These are phyloP conservation scores for Ilyonectria robusta DNA, from an alignment of 2,329 filamentous ascomycete species.

Conservation along the genomic window DNA sequence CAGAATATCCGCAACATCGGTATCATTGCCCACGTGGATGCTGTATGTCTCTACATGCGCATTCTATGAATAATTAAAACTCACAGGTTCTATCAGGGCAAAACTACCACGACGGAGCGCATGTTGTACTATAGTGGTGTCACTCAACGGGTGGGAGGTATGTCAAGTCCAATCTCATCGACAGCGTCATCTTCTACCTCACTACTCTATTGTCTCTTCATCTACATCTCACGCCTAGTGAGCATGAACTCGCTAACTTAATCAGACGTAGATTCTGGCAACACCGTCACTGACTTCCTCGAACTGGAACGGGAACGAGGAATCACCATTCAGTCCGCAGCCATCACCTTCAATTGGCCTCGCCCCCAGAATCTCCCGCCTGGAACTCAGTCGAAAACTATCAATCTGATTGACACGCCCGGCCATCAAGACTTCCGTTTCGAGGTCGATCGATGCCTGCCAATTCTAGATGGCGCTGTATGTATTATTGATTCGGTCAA, in stretches of 20 bases:
- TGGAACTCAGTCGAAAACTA: conserved; percentile 70
- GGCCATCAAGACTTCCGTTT: conserved; percentile 98
- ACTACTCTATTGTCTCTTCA: background rate
- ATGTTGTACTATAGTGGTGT: conserved; percentile 98
- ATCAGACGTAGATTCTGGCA: conserved; percentile 92
- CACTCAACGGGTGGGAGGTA: conserved; percentile 85
- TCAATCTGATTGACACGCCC: conserved; percentile 96
- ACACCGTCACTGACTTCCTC: conserved; percentile 96
- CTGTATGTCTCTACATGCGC: conserved; percentile 61
- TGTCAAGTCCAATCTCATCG: conserved; percentile 39
- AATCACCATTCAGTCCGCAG: conserved; percentile 97
- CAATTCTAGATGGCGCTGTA: conserved; percentile 90
- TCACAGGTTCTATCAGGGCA: conserved; percentile 69
- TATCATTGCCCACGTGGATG: conserved; percentile 99
- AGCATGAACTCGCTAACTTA: conserved; percentile 19
- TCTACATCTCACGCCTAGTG: background rate
- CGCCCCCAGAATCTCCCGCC: conserved; percentile 63
- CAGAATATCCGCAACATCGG: conserved; percentile 90
- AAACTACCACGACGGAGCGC: conserved; percentile 98
- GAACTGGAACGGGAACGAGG: conserved; percentile 92
- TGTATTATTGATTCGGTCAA: conserved; percentile 94
- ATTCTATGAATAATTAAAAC: background rate
- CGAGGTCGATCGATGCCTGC: conserved; percentile 91
- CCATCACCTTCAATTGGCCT: conserved; percentile 96
- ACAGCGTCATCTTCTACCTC: background rate